Conservation (phyloP, 805 yeast genomes). For the Naumovozyma castellii region DNA sequence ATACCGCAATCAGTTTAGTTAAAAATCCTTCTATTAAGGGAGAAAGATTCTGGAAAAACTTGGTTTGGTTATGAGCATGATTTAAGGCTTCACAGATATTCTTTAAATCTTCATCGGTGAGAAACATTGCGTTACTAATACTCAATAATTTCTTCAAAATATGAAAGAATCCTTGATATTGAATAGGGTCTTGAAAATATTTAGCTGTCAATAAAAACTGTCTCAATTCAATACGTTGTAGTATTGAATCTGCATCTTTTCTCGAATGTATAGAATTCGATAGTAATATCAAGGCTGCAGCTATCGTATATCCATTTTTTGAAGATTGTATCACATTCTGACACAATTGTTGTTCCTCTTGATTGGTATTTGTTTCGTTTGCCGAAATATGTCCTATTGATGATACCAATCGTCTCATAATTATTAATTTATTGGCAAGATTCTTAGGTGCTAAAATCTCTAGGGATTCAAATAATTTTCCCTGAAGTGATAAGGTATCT, state of each 20-base stretch:
- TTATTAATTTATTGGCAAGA: slow-evolving; percentile 24
- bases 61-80: slow-evolving; percentile 20
- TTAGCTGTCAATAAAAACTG: slow-evolving; percentile 9
- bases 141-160: slow-evolving; percentile 21
- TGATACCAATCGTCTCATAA: slow-evolving; percentile 23
- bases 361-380: slow-evolving; percentile 15
- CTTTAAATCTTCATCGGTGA: slow-evolving; percentile 8
- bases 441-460: slow-evolving; percentile 10
- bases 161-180: slow-evolving; percentile 27
- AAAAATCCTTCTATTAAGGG: slow-evolving; percentile 17
- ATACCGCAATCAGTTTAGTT: slow-evolving; percentile 21
- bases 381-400: slow-evolving; percentile 24
- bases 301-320: slow-evolving; percentile 15
- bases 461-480: slow-evolving; percentile 10
- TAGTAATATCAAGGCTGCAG: slow-evolving; percentile 19
- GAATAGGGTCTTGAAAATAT: slow-evolving; percentile 24
- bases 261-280: slow-evolving; percentile 21
- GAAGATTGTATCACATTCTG: slow-evolving; percentile 7
- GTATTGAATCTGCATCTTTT: slow-evolving; percentile 14
- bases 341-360: slow-evolving; percentile 13
- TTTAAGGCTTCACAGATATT: slow-evolving; percentile 11
- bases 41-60: slow-evolving; percentile 17
- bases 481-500: slow-evolving; percentile 10
- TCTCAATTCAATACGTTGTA: slow-evolving; percentile 8
- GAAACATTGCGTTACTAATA: slow-evolving; percentile 14